phyloP scores from a whole-genome alignment of 2,329 filamentous ascomycete genomes.

The Truncatella angustata region DNA sequence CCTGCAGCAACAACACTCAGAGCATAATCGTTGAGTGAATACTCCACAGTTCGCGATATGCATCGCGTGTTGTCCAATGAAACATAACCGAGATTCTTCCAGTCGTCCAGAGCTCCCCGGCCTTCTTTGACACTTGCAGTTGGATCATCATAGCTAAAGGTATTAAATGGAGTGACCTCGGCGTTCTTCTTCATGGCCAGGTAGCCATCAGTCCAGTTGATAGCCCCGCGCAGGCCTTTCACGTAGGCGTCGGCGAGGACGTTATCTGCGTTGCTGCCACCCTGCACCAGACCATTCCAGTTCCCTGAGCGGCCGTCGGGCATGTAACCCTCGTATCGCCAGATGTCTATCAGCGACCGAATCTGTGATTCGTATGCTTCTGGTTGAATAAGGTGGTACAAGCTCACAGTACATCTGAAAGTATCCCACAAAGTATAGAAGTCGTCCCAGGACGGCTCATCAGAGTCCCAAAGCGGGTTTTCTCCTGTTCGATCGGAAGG shows the following conservation, averaged over 20 bases:
- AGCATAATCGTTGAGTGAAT: slow-evolving; percentile 51
- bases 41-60: slow-evolving; percentile 49
- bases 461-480: slow-evolving; percentile 47
- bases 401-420: slow-evolving; percentile 29
- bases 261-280: slow-evolving; percentile 54
- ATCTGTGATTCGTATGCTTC: slow-evolving; percentile 52
- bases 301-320: slow-evolving; percentile 49
- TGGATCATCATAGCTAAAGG: slow-evolving; percentile 39
- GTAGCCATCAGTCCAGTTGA: slow-evolving; percentile 43
- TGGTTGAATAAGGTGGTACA: slow-evolving; percentile 43
- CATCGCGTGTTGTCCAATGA: slow-evolving; percentile 45
- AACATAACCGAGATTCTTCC: slow-evolving; percentile 49
- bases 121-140: slow-evolving; percentile 51
- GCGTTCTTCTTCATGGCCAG: slow-evolving; percentile 48
- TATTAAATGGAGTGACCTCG: slow-evolving; percentile 46
- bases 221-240: slow-evolving; percentile 35
- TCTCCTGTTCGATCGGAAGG: slow-evolving; percentile 54
- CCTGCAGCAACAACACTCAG: slow-evolving; percentile 46
- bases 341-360: slow-evolving; percentile 51
- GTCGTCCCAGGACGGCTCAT: slow-evolving; percentile 36
- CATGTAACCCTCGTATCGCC: slow-evolving; percentile 46
- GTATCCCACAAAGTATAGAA: slow-evolving; percentile 31
- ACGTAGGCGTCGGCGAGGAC: slow-evolving; percentile 56
- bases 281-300: slow-evolving; percentile 53
- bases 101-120: slow-evolving; percentile 52